phyloP scores from a whole-genome alignment of 257 asterid genomes.

The Fraxinus americana region DNA sequence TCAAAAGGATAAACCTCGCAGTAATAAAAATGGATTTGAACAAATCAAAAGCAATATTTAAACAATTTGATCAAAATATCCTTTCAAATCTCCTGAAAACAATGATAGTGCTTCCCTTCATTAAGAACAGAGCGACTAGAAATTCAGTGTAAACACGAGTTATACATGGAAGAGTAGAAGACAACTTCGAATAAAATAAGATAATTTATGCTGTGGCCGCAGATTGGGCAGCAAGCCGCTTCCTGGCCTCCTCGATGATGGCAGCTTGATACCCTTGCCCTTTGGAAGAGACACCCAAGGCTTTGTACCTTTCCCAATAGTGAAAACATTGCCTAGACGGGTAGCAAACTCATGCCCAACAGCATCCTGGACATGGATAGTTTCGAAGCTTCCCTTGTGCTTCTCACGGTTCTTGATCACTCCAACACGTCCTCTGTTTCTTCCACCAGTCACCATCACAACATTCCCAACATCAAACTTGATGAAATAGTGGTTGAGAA shows the following conservation, averaged over 20 bases:
- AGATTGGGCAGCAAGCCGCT: conserved; percentile 40
- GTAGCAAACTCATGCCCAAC: conserved; percentile 41
- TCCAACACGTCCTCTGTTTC: conserved; percentile 43
- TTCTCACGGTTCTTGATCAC: conserved; percentile 37
- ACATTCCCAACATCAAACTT: conserved; percentile 43
- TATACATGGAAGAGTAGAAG: too few species aligned
- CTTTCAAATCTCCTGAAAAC: too few species aligned
- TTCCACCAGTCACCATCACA: too few species aligned
- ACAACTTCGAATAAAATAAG: not conserved
- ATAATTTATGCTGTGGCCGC: conserved; percentile 26
- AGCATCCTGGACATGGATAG: conserved; percentile 37
- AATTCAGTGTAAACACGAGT: too few species aligned
- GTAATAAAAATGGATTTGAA: too few species aligned
- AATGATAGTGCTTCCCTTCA: too few species aligned
- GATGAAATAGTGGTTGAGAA: too few species aligned
- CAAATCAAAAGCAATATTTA: too few species aligned
- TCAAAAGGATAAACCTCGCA: too few species aligned
- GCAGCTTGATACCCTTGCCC: conserved; percentile 46
- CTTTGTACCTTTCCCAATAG: conserved; percentile 41
- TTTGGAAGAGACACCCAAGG: conserved; percentile 45
- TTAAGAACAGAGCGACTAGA: too few species aligned
- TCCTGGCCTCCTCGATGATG: conserved; percentile 41
- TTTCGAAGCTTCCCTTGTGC: conserved; percentile 43
- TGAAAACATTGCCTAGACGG: conserved; percentile 38
- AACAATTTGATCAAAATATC: too few species aligned